phyloP scores from a whole-genome alignment of 2,329 filamentous ascomycete genomes.

The Penicillium palitans region DNA sequence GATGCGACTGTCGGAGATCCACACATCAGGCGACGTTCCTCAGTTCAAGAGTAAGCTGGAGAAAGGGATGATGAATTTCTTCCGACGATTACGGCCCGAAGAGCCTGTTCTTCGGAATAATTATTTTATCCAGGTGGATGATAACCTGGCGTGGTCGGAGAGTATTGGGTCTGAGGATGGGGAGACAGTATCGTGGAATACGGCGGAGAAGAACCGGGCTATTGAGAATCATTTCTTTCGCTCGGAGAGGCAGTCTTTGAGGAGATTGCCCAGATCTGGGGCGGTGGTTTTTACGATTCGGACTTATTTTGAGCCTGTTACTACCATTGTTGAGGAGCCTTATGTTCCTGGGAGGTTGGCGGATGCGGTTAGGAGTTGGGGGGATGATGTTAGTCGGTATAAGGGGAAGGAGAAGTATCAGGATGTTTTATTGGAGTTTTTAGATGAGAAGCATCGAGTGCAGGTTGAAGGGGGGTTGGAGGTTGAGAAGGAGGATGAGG shows the following conservation, averaged over 20 bases:
- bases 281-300: constrained; percentile 73
- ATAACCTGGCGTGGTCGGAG: constrained; percentile 70
- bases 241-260: constrained; percentile 70
- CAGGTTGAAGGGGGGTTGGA: constrained; percentile 69
- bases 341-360: constrained; percentile 78
- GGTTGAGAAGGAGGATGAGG: constrained; percentile 60
- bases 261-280: constrained; percentile 60
- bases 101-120: constrained; percentile 71
- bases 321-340: constrained; percentile 66
- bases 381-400: constrained; percentile 71
- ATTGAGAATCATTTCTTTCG: constrained; percentile 75
- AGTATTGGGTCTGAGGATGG: constrained; percentile 74
- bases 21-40: constrained; percentile 74
- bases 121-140: constrained; percentile 87
- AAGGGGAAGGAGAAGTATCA: constrained; percentile 76
- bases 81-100: constrained; percentile 68
- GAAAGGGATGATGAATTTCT: constrained; percentile 79
- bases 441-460: constrained; percentile 72
- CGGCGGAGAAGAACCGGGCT: constrained; percentile 70
- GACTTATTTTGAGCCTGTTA: constrained; percentile 75
- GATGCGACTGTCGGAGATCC: constrained; percentile 76
- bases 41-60: constrained; percentile 70
- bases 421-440: constrained; percentile 71
- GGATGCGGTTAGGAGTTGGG: constrained; percentile 78
- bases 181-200: constrained; percentile 67